Conservation (phyloP, 2,329 filamentous ascomycete genomes). For the Tolypocladium pustulatum region DNA sequence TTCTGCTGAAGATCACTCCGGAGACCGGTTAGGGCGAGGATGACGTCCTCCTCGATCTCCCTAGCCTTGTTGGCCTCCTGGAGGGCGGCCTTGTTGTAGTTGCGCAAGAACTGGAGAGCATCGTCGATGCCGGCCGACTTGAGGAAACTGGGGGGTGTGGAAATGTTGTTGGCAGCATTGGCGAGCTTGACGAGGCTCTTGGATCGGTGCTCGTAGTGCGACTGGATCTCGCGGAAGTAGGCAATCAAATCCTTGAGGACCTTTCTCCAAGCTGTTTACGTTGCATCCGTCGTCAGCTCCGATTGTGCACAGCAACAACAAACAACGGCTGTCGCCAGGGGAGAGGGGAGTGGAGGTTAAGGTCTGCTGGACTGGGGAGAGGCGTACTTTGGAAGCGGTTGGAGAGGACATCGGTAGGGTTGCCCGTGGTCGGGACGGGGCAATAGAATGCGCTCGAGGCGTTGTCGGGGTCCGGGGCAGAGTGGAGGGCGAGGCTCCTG, state of each 20-base stretch:
- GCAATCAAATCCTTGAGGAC: slow-evolving; percentile 87
- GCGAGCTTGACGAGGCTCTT: slow-evolving; percentile 77
- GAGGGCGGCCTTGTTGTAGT: slow-evolving; percentile 73
- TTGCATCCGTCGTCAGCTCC: background rate
- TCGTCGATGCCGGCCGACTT: slow-evolving; percentile 77
- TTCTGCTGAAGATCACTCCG: slow-evolving; percentile 86
- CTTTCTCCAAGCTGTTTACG: slow-evolving; percentile 72
- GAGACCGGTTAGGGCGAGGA: slow-evolving; percentile 74
- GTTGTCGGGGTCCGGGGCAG: slow-evolving; percentile 56
- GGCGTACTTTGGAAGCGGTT: slow-evolving; percentile 76
- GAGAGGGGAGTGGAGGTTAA: too few species aligned
- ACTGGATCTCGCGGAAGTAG: slow-evolving; percentile 88
- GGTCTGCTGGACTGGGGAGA: background rate
- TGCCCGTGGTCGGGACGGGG: slow-evolving; percentile 78
- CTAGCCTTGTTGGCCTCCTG: slow-evolving; percentile 77
- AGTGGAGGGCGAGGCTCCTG: slow-evolving; percentile 64
- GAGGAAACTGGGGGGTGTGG: slow-evolving; percentile 66
- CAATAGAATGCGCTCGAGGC: slow-evolving; percentile 79
- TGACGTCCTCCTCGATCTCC: slow-evolving; percentile 86
- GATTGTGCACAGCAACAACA: background rate
- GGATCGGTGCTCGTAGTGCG: slow-evolving; percentile 74
- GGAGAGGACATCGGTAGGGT: slow-evolving; percentile 78
- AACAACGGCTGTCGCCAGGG: background rate
- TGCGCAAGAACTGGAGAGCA: slow-evolving; percentile 67
- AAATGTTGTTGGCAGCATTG: slow-evolving; percentile 72